Evolutionary conservation across 208 protist genomes (phyloP).

Genomic region (Hexamita inflata): DNA sequence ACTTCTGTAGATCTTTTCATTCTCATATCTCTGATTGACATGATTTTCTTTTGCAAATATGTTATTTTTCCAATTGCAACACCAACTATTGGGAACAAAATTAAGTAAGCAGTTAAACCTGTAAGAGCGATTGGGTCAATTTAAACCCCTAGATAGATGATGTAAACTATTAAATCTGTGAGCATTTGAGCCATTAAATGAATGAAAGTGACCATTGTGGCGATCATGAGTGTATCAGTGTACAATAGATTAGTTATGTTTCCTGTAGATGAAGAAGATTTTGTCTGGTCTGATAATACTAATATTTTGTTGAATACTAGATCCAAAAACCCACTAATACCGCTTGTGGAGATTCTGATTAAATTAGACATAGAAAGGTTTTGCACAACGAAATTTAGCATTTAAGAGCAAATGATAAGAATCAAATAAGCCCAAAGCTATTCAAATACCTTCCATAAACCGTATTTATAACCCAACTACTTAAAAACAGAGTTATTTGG

Average conservation of each 20-base stretch:
- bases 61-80: background rate
- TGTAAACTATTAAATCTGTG: conserved; percentile 41
- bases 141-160: conserved; percentile 41
- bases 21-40: conserved; percentile 40
- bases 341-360: background rate
- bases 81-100: conserved; percentile 44
- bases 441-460: no score
- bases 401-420: background rate
- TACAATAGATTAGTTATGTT: conserved; percentile 54
- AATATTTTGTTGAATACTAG: background rate
- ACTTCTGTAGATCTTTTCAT: conserved; percentile 48
- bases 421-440: background rate
- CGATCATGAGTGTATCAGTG: conserved; percentile 32
- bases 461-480: no score
- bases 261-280: conserved; percentile 29
- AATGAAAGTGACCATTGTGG: conserved; percentile 30
- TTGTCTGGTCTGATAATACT: background rate
- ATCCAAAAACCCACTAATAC: background rate
- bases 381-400: background rate
- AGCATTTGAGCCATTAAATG: conserved; percentile 41
- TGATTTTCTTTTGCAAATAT: conserved; percentile 22
- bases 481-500: no score
- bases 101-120: conserved; percentile 47
- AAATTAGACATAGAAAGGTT: background rate
- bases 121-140: conserved; percentile 43